phyloP scores from a whole-genome alignment of 306 rosid genomes.

The Vigna unguiculata region DNA sequence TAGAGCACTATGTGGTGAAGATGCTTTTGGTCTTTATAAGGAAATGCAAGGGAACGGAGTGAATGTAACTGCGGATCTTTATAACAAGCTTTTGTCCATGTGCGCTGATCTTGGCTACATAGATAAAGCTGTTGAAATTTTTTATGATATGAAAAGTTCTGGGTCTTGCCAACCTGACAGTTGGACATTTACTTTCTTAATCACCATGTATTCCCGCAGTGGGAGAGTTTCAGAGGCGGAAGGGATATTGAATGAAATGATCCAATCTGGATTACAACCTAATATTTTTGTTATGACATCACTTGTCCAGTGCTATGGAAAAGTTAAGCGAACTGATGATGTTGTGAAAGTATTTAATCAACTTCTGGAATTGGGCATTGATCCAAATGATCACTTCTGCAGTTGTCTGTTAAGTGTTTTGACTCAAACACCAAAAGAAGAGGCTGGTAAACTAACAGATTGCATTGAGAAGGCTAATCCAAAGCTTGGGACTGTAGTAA shows the following conservation, averaged over 20 bases:
- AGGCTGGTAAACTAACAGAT: conserved; percentile 58
- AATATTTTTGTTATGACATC: conserved; percentile 80
- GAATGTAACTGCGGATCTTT: not conserved
- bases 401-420: conserved; percentile 79
- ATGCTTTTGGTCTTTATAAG: conserved; percentile 12
- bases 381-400: conserved; percentile 78
- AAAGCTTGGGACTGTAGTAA: conserved; percentile 70
- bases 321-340: conserved; percentile 74
- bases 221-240: conserved; percentile 78
- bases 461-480: conserved; percentile 74
- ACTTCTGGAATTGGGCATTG: conserved; percentile 60
- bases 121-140: not conserved
- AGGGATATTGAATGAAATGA: conserved; percentile 73
- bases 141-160: conserved; percentile 20
- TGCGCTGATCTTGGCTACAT: conserved; percentile 5
- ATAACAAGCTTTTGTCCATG: conserved; percentile 14
- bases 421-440: conserved; percentile 77
- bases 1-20: not conserved
- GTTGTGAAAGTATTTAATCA: conserved; percentile 74
- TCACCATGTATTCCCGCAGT: conserved; percentile 39
- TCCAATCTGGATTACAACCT: conserved; percentile 70
- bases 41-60: conserved; percentile 8
- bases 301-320: conserved; percentile 90
- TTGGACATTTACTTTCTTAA: conserved; percentile 15
- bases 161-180: conserved; percentile 11